phyloP scores from a whole-genome alignment of 352 stramenopile species.

The Globisporangium parvum region DNA sequence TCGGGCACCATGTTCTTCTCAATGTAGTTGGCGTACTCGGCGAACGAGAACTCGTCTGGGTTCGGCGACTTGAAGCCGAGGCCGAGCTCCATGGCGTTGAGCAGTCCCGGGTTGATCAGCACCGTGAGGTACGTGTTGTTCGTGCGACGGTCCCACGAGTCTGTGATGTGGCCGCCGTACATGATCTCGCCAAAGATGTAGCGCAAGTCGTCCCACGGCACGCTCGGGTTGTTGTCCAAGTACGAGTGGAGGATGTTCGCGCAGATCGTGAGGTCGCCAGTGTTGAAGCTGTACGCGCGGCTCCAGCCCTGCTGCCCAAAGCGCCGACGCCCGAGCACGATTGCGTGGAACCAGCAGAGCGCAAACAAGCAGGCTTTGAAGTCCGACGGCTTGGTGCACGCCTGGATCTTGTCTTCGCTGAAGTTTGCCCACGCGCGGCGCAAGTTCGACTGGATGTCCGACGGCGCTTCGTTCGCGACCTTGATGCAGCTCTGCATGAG shows the following conservation, averaged over 20 bases:
- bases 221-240: conserved; percentile 87
- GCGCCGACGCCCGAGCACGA: conserved; percentile 88
- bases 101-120: conserved; percentile 82
- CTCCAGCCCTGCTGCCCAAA: conserved; percentile 95
- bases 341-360: conserved; percentile 95
- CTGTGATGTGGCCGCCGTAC: conserved; percentile 95
- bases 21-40: conserved; percentile 88
- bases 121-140: conserved; percentile 93
- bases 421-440: conserved; percentile 93
- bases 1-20: conserved; percentile 92
- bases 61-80: conserved; percentile 93
- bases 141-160: conserved; percentile 94
- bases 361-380: conserved; percentile 94
- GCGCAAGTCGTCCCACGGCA: conserved; percentile 94
- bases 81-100: conserved; percentile 90
- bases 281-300: conserved; percentile 94
- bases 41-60: conserved; percentile 75
- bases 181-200: conserved; percentile 97
- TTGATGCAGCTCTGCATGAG: conserved; percentile 96
- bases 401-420: conserved; percentile 83
- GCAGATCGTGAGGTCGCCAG: conserved; percentile 93
- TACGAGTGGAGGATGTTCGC: conserved; percentile 92
- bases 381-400: conserved; percentile 83
- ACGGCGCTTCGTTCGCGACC: conserved; percentile 93
- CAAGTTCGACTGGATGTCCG: conserved; percentile 95